Evolutionary conservation across 768 basidiomycete genomes (phyloP).

Genomic region (Kondoa subrosea): DNA sequence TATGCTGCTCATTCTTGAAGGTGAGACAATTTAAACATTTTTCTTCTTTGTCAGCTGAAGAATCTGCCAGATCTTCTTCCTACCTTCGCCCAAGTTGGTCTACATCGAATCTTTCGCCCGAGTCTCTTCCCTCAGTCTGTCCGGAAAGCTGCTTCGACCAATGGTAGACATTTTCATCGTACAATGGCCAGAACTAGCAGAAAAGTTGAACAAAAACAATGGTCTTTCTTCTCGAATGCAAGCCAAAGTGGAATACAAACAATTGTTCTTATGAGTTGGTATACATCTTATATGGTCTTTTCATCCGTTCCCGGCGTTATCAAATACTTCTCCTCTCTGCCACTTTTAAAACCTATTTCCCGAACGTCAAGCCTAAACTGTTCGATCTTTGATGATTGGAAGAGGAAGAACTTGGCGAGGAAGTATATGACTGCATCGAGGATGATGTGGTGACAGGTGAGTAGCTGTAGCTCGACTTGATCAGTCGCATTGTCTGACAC

Average conservation of each 20-base stretch:
- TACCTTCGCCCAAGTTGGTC: constrained; percentile 53
- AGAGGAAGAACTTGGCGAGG: too few relatives aligned
- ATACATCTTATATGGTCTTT: too few relatives aligned
- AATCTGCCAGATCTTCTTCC: constrained; percentile 49
- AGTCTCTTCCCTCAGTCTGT: constrained; percentile 59
- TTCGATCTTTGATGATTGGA: too few relatives aligned
- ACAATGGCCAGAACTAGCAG: constrained; percentile 60
- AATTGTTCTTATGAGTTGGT: too few relatives aligned
- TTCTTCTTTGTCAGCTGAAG: neutral
- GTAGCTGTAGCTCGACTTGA: too few relatives aligned
- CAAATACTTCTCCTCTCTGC: too few relatives aligned
- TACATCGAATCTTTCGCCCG: constrained; percentile 93
- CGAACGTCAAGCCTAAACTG: too few relatives aligned
- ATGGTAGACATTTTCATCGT: constrained; percentile 81
- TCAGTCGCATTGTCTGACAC: too few relatives aligned
- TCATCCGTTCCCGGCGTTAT: too few relatives aligned
- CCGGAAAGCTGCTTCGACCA: constrained; percentile 61
- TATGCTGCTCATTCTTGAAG: constrained; percentile 39
- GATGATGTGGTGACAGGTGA: too few relatives aligned
- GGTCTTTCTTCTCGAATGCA: neutral
- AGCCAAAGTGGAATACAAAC: constrained; percentile 12
- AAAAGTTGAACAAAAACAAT: constrained; percentile 23
- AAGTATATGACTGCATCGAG: too few relatives aligned
- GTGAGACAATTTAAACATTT: constrained; percentile 9
- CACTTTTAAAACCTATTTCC: too few relatives aligned